These are phyloP conservation scores for Polyplosphaeria fusca DNA, from an alignment of 495 filamentous ascomycete species.

Conservation along the genomic window DNA sequence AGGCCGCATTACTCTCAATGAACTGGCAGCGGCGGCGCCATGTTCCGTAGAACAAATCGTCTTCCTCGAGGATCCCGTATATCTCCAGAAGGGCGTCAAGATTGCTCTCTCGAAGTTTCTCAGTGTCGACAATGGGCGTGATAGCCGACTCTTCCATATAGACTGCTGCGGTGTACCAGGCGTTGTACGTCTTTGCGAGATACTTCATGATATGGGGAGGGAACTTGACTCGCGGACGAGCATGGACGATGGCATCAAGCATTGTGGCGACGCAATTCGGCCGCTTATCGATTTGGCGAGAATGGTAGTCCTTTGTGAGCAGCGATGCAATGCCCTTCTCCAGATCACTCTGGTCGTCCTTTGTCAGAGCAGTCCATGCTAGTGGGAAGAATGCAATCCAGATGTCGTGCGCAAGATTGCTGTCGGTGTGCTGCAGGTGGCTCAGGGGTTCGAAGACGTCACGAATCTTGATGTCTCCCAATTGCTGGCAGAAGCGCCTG, in stretches of 20 bases:
- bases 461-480: constrained; percentile 77
- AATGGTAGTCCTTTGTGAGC: constrained; percentile 91
- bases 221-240: constrained; percentile 81
- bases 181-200: constrained; percentile 83
- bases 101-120: constrained; percentile 82
- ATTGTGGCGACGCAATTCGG: constrained; percentile 93
- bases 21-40: constrained; percentile 95
- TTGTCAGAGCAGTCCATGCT: constrained; percentile 83
- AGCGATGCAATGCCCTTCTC: constrained; percentile 83
- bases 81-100: constrained; percentile 89
- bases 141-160: constrained; percentile 83
- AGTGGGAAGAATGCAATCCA: constrained; percentile 91
- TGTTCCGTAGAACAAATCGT: constrained; percentile 96
- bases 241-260: constrained; percentile 75
- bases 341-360: constrained; percentile 86
- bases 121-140: constrained; percentile 76
- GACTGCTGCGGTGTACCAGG: constrained; percentile 85
- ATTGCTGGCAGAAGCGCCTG: constrained; percentile 72
- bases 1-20: constrained; percentile 90
- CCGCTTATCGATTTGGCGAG: constrained; percentile 84
- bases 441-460: constrained; percentile 87
- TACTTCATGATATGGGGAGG: constrained; percentile 96
- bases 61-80: constrained; percentile 84
- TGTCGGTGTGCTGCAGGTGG: constrained; percentile 91
- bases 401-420: constrained; percentile 72